phyloP scores from a whole-genome alignment of 495 filamentous ascomycete genomes.

The Aspergillus sparsus region DNA sequence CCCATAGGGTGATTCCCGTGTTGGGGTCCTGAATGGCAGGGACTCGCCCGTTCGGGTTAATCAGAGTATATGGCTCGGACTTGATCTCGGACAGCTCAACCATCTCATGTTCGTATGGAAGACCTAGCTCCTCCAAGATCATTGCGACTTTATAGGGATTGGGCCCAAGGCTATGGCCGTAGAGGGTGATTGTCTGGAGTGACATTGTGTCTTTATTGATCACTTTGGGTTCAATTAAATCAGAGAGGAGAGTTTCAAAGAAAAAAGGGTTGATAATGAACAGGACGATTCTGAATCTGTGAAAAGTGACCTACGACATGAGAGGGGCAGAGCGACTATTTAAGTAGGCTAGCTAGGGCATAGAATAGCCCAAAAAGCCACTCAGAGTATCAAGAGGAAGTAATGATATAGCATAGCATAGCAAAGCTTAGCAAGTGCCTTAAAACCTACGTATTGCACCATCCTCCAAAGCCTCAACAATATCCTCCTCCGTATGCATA shows the following conservation, averaged over 20 bases:
- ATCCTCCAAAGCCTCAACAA: no score
- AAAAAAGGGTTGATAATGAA: background rate
- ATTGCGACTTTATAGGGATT: constrained; percentile 69
- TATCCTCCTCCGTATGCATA: no score
- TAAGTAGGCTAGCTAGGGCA: no score
- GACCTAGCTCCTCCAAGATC: constrained; percentile 60
- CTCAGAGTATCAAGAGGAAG: no score
- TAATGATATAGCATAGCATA: no score
- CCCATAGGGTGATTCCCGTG: constrained; percentile 65
- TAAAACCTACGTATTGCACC: no score
- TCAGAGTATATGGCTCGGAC: constrained; percentile 48
- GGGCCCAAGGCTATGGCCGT: constrained; percentile 47
- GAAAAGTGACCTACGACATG: no score
- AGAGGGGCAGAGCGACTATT: no score
- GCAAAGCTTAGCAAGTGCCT: no score
- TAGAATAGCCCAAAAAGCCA: no score
- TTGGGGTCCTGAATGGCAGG: constrained; percentile 68
- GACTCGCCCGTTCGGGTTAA: constrained; percentile 74
- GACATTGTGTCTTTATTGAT: constrained; percentile 30
- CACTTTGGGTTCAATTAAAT: background rate
- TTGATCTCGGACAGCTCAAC: constrained; percentile 58
- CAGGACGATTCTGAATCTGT: no score
- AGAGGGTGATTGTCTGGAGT: constrained; percentile 48
- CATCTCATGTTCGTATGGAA: constrained; percentile 53
- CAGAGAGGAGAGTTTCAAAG: background rate